Percentiles rank a stretch among this genome's conserved stretches.
phyloP scores from a whole-genome alignment of 2,329 filamentous ascomycete species.

The Septoria petroselini region DNA sequence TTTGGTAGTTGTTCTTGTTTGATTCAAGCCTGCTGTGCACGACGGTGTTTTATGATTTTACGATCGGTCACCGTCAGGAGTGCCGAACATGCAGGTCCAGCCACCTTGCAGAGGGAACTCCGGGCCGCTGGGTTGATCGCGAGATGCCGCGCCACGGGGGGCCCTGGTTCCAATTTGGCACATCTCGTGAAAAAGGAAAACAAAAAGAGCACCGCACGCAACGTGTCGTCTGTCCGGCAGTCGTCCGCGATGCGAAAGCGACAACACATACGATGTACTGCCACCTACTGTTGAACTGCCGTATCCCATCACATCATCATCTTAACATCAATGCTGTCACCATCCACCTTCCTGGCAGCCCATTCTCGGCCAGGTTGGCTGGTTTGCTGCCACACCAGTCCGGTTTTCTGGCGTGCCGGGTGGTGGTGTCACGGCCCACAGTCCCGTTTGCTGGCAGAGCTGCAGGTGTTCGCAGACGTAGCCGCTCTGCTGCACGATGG shows the following conservation, averaged over 20 bases:
- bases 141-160: no score
- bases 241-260: neutral
- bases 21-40: no score
- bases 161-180: neutral
- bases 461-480: constrained; percentile 11
- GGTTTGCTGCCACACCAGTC: constrained; percentile 11
- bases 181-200: no score
- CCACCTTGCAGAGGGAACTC: constrained; percentile 1
- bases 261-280: neutral
- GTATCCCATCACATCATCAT: neutral
- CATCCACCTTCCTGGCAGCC: neutral
- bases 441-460: constrained; percentile 13
- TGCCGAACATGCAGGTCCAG: constrained; percentile 1
- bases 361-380: constrained; percentile 5
- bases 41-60: no score
- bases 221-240: neutral
- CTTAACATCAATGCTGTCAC: neutral
- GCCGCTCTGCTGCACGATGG: constrained; percentile 11
- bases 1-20: no score
- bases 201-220: neutral
- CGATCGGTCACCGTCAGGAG: neutral
- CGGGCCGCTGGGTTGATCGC: constrained; percentile 1
- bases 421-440: constrained; percentile 18
- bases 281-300: neutral
- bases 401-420: no score